Conservation (phyloP, 805 yeast genomes). For the Nakazawaea populi region DNA sequence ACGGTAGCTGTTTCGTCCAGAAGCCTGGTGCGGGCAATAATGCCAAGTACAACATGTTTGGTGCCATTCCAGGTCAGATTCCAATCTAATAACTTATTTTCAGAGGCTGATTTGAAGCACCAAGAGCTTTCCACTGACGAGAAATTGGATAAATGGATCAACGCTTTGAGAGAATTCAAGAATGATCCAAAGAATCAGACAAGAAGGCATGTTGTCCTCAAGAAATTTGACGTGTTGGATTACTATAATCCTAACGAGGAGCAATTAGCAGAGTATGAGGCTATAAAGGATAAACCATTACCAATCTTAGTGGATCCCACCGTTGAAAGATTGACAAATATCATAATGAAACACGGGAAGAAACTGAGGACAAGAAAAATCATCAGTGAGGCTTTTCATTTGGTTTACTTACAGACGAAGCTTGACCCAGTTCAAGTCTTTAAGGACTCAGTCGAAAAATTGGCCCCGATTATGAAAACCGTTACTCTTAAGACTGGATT, state of each 20-base stretch:
- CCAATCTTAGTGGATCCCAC: constrained; percentile 67
- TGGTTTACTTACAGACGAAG: constrained; percentile 67
- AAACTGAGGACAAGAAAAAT: constrained; percentile 73
- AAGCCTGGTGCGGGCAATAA: background rate
- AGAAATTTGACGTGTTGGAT: constrained; percentile 8
- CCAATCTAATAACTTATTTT: background rate
- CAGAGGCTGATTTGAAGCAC: constrained; percentile 6
- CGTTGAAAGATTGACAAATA: constrained; percentile 70
- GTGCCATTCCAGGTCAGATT: too few relatives aligned
- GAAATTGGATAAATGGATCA: constrained; percentile 22
- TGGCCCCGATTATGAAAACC: constrained; percentile 80
- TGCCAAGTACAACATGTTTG: background rate
- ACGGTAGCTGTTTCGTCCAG: too few relatives aligned
- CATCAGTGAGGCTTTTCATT: constrained; percentile 72
- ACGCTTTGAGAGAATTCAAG: constrained; percentile 23
- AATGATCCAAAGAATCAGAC: constrained; percentile 15
- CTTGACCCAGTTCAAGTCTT: constrained; percentile 75
- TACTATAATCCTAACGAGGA: constrained; percentile 51
- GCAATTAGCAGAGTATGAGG: constrained; percentile 54
- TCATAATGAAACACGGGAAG: constrained; percentile 90
- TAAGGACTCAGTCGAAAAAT: constrained; percentile 65
- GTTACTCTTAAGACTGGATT: constrained; percentile 77
- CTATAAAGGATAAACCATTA: constrained; percentile 40
- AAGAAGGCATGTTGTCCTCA: constrained; percentile 1
- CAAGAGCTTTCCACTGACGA: constrained; percentile 14